phyloP scores from a whole-genome alignment of 2,329 filamentous ascomycete species.

The Sclerotinia minor region DNA sequence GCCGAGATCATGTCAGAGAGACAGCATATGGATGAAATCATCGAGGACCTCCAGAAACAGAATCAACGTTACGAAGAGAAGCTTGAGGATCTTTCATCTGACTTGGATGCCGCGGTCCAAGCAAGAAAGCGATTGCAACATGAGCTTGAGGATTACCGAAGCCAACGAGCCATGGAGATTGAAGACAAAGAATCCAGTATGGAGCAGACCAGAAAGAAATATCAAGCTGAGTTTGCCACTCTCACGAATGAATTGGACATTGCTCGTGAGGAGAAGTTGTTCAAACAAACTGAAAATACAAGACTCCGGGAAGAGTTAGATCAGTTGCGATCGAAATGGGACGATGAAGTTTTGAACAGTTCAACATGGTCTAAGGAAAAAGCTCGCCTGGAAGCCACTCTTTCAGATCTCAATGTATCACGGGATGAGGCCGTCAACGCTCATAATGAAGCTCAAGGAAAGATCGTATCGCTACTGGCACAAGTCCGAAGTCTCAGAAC shows the following conservation, averaged over 20 bases:
- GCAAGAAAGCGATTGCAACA: constrained; percentile 94
- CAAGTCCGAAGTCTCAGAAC: constrained; percentile 84
- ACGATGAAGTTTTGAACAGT: constrained; percentile 95
- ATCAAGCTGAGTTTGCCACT: constrained; percentile 87
- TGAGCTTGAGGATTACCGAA: constrained; percentile 95
- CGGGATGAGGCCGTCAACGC: constrained; percentile 90
- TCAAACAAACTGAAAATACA: constrained; percentile 81
- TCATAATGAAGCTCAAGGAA: constrained; percentile 92
- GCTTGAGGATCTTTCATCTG: constrained; percentile 86
- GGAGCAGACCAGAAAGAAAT: constrained; percentile 97
- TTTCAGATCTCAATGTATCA: constrained; percentile 86
- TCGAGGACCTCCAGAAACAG: constrained; percentile 88
- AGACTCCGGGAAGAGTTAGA: constrained; percentile 94
- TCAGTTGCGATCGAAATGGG: constrained; percentile 93
- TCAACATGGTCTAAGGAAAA: constrained; percentile 99
- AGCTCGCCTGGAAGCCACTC: constrained; percentile 81
- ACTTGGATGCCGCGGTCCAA: constrained; percentile 81
- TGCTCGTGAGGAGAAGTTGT: constrained; percentile 85
- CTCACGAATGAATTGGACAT: constrained; percentile 91
- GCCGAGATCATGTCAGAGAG: constrained; percentile 89
- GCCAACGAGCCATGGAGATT: constrained; percentile 90
- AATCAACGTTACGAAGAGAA: constrained; percentile 88
- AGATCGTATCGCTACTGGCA: constrained; percentile 85
- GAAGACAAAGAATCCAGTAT: constrained; percentile 95
- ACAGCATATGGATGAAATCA: constrained; percentile 80